Evolutionary conservation across 345 rosid species (phyloP).

Genomic region (Odontarrhena argentea): DNA sequence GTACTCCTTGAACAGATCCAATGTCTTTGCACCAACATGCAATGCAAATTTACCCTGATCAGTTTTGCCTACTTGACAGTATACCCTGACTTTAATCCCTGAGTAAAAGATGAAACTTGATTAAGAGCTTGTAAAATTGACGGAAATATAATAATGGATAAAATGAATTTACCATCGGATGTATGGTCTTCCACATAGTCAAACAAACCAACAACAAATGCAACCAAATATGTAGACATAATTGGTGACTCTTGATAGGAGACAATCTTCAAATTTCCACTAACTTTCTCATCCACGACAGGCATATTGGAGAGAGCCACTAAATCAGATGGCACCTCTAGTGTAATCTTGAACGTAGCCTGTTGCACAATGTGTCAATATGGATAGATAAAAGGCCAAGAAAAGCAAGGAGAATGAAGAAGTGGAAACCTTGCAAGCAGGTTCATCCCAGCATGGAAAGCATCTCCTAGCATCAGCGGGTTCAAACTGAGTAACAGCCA

Average conservation of each 20-base stretch:
- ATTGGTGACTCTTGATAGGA: slow-evolving; percentile 83
- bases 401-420: slow-evolving; percentile 1
- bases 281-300: slow-evolving; percentile 61
- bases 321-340: slow-evolving; percentile 78
- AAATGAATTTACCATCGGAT: slow-evolving; percentile 63
- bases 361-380: slow-evolving; percentile 40
- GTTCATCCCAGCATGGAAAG: slow-evolving; percentile 99
- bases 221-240: slow-evolving; percentile 97
- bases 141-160: not conserved
- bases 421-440: slow-evolving; percentile 81
- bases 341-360: slow-evolving; percentile 93
- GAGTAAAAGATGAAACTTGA: slow-evolving; percentile 27
- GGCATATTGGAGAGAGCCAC: slow-evolving; percentile 98
- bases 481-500: slow-evolving; percentile 99
- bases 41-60: slow-evolving; percentile 94
- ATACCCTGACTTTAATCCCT: slow-evolving; percentile 90
- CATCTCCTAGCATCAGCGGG: slow-evolving; percentile 95
- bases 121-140: slow-evolving; percentile 14
- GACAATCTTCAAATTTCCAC: slow-evolving; percentile 67
- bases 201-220: slow-evolving; percentile 87
- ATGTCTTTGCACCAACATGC: slow-evolving; percentile 85
- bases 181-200: slow-evolving; percentile 88
- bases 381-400: not conserved
- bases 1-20: slow-evolving; percentile 83
- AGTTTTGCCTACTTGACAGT: slow-evolving; percentile 84